A percentile compares a stretch with the other conserved stretches of the same genome.
Evolutionary conservation across 495 filamentous ascomycete genomes (phyloP).

Genomic region (Penicillium psychrofluorescens): DNA sequence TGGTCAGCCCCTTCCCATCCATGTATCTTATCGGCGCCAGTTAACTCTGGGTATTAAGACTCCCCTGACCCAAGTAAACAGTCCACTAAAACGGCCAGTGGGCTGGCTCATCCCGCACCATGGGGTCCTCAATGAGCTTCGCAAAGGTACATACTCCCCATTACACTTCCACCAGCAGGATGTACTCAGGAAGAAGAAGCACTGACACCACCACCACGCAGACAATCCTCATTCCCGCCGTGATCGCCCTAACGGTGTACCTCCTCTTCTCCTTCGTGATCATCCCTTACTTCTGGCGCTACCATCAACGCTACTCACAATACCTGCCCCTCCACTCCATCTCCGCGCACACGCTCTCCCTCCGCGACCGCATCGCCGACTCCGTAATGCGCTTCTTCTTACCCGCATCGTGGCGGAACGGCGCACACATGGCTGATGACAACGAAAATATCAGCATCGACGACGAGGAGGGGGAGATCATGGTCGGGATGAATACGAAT

Average conservation of each 20-base stretch:
- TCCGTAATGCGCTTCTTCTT: constrained; percentile 47
- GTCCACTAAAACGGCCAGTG: too few species aligned
- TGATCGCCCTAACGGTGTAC: constrained; percentile 71
- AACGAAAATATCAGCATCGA: constrained; percentile 59
- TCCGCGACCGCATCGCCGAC: constrained; percentile 55
- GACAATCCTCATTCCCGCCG: constrained; percentile 71
- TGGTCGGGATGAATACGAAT: constrained; percentile 53
- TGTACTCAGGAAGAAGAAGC: not conserved
- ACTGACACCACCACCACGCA: constrained; percentile 19
- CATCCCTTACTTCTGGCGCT: constrained; percentile 67
- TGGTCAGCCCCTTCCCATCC: too few species aligned
- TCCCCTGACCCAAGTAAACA: too few species aligned
- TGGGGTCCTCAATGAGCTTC: constrained; percentile 25
- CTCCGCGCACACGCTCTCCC: constrained; percentile 50
- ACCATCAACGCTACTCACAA: constrained; percentile 64
- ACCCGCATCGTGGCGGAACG: constrained; percentile 46
- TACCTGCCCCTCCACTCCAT: constrained; percentile 63
- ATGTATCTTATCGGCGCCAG: too few species aligned
- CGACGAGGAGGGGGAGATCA: constrained; percentile 59
- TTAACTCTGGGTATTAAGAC: too few species aligned
- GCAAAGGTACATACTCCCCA: constrained; percentile 21
- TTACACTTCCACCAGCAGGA: not conserved
- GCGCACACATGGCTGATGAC: constrained; percentile 29
- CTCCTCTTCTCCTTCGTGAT: constrained; percentile 61
- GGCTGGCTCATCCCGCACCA: constrained; percentile 3